Evolutionary conservation across 805 yeast genomes (phyloP).

Genomic region (Clavispora fructus): DNA sequence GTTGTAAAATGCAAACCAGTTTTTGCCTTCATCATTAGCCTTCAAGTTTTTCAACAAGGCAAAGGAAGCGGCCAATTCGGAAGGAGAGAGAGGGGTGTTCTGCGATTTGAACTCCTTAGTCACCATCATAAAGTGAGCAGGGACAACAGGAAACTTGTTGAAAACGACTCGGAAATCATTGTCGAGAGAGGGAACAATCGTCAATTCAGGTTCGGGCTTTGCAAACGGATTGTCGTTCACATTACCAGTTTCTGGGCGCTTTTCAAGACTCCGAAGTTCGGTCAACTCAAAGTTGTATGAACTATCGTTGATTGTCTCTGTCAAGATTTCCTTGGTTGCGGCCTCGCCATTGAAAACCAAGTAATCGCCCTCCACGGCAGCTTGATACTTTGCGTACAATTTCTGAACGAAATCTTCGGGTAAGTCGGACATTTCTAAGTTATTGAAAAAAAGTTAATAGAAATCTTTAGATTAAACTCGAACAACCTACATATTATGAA

Average conservation of each 20-base stretch:
- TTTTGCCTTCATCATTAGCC: slow-evolving; percentile 24
- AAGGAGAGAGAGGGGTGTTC: slow-evolving; percentile 60
- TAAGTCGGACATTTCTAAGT: slow-evolving; percentile 8
- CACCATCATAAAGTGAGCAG: slow-evolving; percentile 72
- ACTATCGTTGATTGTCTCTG: slow-evolving; percentile 6
- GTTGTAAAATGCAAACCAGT: slow-evolving; percentile 81
- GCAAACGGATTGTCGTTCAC: slow-evolving; percentile 64
- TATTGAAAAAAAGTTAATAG: neutral
- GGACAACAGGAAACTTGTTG: slow-evolving; percentile 82
- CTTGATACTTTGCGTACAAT: slow-evolving; percentile 37
- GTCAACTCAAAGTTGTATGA: slow-evolving; percentile 24
- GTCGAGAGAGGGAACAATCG: slow-evolving; percentile 48
- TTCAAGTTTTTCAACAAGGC: slow-evolving; percentile 49
- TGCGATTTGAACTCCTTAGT: slow-evolving; percentile 74
- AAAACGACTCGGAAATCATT: slow-evolving; percentile 58
- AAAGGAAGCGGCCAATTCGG: slow-evolving; percentile 61
- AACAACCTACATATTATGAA: neutral
- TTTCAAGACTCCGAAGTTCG: slow-evolving; percentile 28
- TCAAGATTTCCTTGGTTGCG: slow-evolving; percentile 17
- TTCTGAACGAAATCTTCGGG: slow-evolving; percentile 35
- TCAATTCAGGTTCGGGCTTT: slow-evolving; percentile 71
- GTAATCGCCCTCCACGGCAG: slow-evolving; percentile 43
- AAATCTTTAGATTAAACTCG: neutral
- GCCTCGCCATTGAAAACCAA: slow-evolving; percentile 50
- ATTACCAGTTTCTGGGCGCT: slow-evolving; percentile 37